A percentile compares a stretch with the other conserved stretches of the same genome.
Evolutionary conservation across 2,329 filamentous ascomycete species (phyloP).

Genomic region (Neonectria ditissima): DNA sequence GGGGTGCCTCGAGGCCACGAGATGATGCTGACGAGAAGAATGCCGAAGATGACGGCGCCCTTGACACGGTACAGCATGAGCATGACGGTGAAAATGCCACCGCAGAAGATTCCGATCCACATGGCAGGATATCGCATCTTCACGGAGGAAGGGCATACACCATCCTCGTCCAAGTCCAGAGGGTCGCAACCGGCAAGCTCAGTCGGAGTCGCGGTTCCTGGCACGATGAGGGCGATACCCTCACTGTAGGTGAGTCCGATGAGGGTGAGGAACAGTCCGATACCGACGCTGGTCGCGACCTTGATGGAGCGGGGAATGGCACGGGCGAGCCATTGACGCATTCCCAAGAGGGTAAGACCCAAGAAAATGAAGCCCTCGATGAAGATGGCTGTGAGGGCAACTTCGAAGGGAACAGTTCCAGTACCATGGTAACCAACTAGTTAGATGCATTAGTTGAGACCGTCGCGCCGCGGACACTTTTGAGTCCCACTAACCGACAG

Average conservation of each 20-base stretch:
- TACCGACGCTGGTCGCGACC: constrained; percentile 86
- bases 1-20: constrained; percentile 84
- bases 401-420: constrained; percentile 77
- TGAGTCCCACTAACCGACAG: constrained; percentile 51
- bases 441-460: neutral
- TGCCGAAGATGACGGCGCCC: constrained; percentile 86
- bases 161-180: constrained; percentile 51
- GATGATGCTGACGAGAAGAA: constrained; percentile 86
- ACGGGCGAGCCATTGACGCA: constrained; percentile 89
- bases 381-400: constrained; percentile 88
- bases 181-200: constrained; percentile 77
- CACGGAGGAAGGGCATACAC: constrained; percentile 69
- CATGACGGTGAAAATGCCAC: constrained; percentile 82
- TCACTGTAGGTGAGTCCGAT: constrained; percentile 84
- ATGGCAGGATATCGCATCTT: constrained; percentile 88
- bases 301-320: constrained; percentile 88
- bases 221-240: constrained; percentile 83
- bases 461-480: neutral
- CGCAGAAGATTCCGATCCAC: constrained; percentile 92
- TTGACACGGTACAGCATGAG: constrained; percentile 89
- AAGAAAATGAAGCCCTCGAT: constrained; percentile 91
- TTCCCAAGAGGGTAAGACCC: constrained; percentile 79
- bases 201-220: constrained; percentile 74
- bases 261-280: constrained; percentile 83
- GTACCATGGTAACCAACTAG: constrained; percentile 79